A percentile compares a stretch with the other conserved stretches of the same genome.
Evolutionary conservation across 2,329 filamentous ascomycete species (phyloP).

Genomic region (Verticillium zaregamsianum): DNA sequence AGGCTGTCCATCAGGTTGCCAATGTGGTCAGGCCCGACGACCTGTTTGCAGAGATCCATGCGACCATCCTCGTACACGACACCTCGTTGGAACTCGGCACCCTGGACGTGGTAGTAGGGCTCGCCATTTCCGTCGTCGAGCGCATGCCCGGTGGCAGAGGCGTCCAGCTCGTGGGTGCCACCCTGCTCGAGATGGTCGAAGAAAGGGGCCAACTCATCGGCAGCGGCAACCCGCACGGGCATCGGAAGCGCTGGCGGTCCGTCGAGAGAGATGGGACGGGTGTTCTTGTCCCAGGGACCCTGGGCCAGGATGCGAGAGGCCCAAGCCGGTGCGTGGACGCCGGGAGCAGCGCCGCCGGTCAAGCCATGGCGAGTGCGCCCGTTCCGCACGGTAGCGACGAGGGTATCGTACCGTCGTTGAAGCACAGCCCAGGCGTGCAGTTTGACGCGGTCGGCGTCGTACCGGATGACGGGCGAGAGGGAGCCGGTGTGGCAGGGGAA

Average conservation of each 20-base stretch:
- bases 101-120: conserved; percentile 29
- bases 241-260: conserved; percentile 28
- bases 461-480: conserved; percentile 31
- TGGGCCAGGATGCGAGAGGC: conserved; percentile 26
- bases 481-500: conserved; percentile 29
- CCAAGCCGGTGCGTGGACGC: conserved; percentile 28
- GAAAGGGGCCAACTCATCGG: conserved; percentile 27
- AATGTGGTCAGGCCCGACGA: conserved; percentile 47
- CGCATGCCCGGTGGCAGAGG: conserved; percentile 16
- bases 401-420: conserved; percentile 29
- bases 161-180: conserved; percentile 23
- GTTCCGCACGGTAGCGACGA: conserved; percentile 25
- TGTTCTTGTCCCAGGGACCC: conserved; percentile 27
- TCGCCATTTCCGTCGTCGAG: conserved; percentile 31
- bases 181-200: conserved; percentile 24
- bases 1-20: conserved; percentile 44
- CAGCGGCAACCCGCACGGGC: conserved; percentile 25
- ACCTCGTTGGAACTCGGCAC: conserved; percentile 30
- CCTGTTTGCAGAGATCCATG: conserved; percentile 53
- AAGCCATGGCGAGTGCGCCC: conserved; percentile 22
- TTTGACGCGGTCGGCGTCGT: conserved; percentile 29
- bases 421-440: conserved; percentile 30
- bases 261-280: conserved; percentile 23
- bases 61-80: conserved; percentile 46
- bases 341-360: conserved; percentile 23